A percentile compares a stretch with the other conserved stretches of the same genome.
Conservation (phyloP, 2,329 filamentous ascomycete genomes). For the Erysiphe pulchra region DNA sequence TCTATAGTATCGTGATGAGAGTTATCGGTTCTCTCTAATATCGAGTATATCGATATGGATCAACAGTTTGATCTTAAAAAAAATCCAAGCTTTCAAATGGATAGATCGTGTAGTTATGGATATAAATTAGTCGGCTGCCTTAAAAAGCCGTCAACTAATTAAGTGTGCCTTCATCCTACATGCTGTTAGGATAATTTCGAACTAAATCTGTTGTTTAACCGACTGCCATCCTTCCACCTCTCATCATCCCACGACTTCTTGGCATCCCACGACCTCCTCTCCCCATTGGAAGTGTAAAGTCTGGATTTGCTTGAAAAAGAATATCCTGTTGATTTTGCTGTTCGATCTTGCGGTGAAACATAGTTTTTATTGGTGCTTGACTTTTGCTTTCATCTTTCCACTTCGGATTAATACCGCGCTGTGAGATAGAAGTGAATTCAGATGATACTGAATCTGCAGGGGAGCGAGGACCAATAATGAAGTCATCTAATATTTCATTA, state of each 20-base stretch:
- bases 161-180: too few species aligned
- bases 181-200: too few species aligned
- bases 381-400: conserved; percentile 30
- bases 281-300: conserved; percentile 44
- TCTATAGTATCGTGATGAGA: too few species aligned
- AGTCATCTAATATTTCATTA: conserved; percentile 32
- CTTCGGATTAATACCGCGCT: conserved; percentile 66
- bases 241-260: conserved; percentile 2
- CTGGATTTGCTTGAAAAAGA: conserved; percentile 55
- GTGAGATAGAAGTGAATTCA: conserved; percentile 74
- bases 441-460: conserved; percentile 57
- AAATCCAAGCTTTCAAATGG: too few species aligned
- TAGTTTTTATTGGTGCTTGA: conserved; percentile 12
- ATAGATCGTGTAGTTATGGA: too few species aligned
- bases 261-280: conserved; percentile 6
- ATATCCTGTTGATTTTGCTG: conserved; percentile 35
- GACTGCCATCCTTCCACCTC: neutral
- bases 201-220: neutral
- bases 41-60: too few species aligned
- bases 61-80: too few species aligned
- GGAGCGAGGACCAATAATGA: conserved; percentile 35
- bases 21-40: too few species aligned
- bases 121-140: too few species aligned
- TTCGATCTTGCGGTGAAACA: conserved; percentile 7
- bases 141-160: too few species aligned